These are phyloP conservation scores for Postia placenta DNA, from an alignment of 768 basidiomycete species.

Conservation along the genomic window DNA sequence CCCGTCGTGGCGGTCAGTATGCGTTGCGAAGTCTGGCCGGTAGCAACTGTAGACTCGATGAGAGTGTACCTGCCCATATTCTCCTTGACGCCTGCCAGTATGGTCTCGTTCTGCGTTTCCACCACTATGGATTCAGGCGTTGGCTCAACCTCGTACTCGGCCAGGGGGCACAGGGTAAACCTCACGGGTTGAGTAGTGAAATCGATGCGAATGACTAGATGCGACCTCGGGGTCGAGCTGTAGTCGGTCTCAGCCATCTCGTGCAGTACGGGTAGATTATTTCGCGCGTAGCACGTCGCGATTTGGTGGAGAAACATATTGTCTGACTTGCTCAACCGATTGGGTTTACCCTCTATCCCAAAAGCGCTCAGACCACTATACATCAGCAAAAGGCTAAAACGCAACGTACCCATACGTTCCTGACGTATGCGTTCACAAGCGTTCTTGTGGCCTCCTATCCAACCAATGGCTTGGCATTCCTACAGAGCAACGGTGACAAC, in stretches of 20 bases:
- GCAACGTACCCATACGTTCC: too few species aligned
- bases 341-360: too few species aligned
- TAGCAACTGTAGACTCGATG: constrained; percentile 28
- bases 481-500: too few species aligned
- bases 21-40: constrained; percentile 23
- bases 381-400: too few species aligned
- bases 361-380: too few species aligned
- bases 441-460: too few species aligned
- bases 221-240: constrained; percentile 18
- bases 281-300: too few species aligned
- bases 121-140: constrained; percentile 19
- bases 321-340: too few species aligned
- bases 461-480: too few species aligned
- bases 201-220: constrained; percentile 29
- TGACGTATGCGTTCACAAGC: too few species aligned
- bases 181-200: constrained; percentile 24
- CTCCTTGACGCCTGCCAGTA: constrained; percentile 28
- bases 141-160: constrained; percentile 4
- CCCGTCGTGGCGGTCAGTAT: constrained; percentile 29
- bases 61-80: constrained; percentile 27
- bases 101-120: constrained; percentile 29
- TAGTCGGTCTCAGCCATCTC: constrained; percentile 19
- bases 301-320: too few species aligned
- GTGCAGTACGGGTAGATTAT: too few species aligned
- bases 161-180: constrained; percentile 23